Evolutionary conservation across 176 grass and related monocot species (phyloP).

Genomic region (Oryza meyeriana): DNA sequence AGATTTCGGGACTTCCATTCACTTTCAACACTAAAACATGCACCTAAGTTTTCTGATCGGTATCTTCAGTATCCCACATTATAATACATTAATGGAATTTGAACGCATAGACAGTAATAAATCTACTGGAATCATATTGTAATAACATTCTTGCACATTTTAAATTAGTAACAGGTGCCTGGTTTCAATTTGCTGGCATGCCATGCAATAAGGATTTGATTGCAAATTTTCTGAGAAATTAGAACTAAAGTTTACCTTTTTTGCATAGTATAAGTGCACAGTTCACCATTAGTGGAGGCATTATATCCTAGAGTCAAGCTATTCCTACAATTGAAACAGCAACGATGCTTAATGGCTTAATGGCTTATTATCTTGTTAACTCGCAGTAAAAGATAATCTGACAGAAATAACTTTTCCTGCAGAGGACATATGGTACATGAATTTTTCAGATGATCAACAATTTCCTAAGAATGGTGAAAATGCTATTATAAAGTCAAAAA

Average conservation of each 20-base stretch:
- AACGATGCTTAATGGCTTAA: neutral
- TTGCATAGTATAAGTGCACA: neutral
- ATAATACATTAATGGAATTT: neutral
- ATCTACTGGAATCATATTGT: neutral
- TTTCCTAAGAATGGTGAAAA: neutral
- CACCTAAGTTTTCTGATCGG: neutral
- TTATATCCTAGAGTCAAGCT: neutral
- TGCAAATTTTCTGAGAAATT: neutral
- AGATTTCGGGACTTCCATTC: neutral
- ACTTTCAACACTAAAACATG: neutral
- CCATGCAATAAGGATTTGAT: neutral
- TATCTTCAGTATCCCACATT: neutral
- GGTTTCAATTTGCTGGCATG: neutral
- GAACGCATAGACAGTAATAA: neutral
- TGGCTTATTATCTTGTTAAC: neutral
- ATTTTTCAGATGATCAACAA: conserved; percentile 11
- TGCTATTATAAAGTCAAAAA: conserved; percentile 23
- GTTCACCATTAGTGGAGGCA: neutral
- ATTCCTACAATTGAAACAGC: neutral
- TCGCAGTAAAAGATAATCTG: neutral
- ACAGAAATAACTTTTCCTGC: conserved; percentile 16
- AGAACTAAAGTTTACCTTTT: neutral
- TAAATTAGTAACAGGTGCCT: neutral
- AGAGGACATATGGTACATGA: conserved; percentile 44
- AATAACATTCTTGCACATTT: neutral